Base-by-base conservation (phyloP, 495 filamentous ascomycete species). In the Penicillium longicatenatum region DNA sequence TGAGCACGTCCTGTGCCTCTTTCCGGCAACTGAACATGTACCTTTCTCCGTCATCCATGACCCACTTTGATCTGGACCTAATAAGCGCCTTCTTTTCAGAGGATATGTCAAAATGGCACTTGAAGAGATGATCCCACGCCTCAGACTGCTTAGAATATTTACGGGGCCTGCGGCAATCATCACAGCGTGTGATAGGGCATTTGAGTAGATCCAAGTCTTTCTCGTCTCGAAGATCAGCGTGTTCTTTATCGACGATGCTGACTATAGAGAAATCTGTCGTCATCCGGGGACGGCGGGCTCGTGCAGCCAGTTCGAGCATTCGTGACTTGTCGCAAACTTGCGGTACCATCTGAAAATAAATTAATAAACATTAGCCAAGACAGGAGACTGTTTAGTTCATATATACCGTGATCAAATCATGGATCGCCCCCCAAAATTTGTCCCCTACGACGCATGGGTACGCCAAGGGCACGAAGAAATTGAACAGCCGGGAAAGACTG, bases 371-470 rank as follows among this genome's bases (percentile, higher is more conserved):
- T 35, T 35, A 8, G 31, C 10, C 6, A 35, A 35, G 11, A 12
- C 31, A 14, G 9, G 10, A 35, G 2, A 35, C 2, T 12, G 31
- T 1, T 12, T 14, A n/a, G 29, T 14, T 14, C 31, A 26, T 26
- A 4, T 31, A 21, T 52, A 52, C 50, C 3, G 24, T 41, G 30
- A 52, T 9, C 10, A 52, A 19, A 41, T 37, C 50, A 20, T 52
- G 19, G 12, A 52, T 41, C 10, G 22, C 50, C 41, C 50, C 50
- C 50, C 50, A 52, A 24, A 52, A 52, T 16, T 41, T 52, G 9
- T 41, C 9, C 14, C 6, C 31, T 17, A 52, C 17, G 10, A 39
- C 33, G n/a, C 50, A 52, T 0, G 50, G 31, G 20, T 20, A 52
- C 24, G 21, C 50, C 5, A 52, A 24, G 0, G 50, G 50, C 17